Evolutionary conservation across 1,284 basidiomycete genomes (phyloP).

Genomic region (Lignosus rhinocerotis): DNA sequence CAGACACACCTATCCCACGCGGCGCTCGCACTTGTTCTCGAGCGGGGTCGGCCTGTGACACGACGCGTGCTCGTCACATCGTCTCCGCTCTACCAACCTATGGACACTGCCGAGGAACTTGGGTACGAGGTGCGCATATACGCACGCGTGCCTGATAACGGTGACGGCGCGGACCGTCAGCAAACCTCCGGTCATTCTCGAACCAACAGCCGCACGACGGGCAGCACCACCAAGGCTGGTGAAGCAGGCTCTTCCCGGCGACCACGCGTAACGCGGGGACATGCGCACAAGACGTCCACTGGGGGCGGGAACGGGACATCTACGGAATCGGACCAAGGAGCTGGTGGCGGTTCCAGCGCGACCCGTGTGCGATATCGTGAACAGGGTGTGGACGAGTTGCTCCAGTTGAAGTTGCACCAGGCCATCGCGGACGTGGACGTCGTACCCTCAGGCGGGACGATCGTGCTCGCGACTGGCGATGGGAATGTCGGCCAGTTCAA

Average conservation of each 20-base stretch:
- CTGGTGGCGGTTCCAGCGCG: slow-evolving; percentile 15
- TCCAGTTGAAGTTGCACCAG: slow-evolving; percentile 86
- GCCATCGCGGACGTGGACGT: slow-evolving; percentile 69
- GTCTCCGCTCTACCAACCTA: slow-evolving; percentile 80
- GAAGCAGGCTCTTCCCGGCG: slow-evolving; percentile 17
- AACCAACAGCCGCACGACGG: slow-evolving; percentile 11
- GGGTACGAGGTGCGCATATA: slow-evolving; percentile 82
- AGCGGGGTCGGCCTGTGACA: slow-evolving; percentile 68
- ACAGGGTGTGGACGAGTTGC: slow-evolving; percentile 85
- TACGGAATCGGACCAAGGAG: slow-evolving; percentile 15
- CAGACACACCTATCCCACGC: slow-evolving; percentile 61
- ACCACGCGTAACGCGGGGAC: slow-evolving; percentile 15
- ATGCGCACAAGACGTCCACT: slow-evolving; percentile 26
- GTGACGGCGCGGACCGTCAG: slow-evolving; percentile 56
- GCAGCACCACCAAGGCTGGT: slow-evolving; percentile 1
- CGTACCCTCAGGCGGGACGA: slow-evolving; percentile 64
- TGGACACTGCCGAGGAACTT: slow-evolving; percentile 71
- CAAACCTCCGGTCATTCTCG: slow-evolving; percentile 17
- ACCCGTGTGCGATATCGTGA: slow-evolving; percentile 63
- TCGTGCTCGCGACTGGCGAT: slow-evolving; percentile 88
- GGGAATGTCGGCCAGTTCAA: slow-evolving; percentile 88
- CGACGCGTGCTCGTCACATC: slow-evolving; percentile 78
- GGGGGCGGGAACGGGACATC: slow-evolving; percentile 23
- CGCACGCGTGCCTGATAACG: slow-evolving; percentile 74
- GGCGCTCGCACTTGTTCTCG: slow-evolving; percentile 68